Evolutionary conservation across 192 early-diverging fungal species (phyloP), one percentile per base, ranked within the genome.

Genomic region (Umbelopsis vinacea): DNA sequence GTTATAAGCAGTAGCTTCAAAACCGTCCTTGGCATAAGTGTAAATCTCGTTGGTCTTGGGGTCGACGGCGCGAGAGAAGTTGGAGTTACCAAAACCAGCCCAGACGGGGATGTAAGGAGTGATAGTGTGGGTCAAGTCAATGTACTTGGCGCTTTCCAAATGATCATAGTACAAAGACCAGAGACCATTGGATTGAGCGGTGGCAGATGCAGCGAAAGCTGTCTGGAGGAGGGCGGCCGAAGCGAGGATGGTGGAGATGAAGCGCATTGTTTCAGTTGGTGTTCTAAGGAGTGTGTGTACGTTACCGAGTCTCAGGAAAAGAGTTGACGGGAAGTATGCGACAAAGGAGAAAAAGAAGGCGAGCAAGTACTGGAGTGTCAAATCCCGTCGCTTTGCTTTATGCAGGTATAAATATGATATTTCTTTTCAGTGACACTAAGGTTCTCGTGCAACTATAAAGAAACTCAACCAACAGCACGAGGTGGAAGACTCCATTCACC

Each of bases 51-150:
- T 81, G 1, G 79, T 85, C 37, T 73, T 52, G 46, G 75, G 77
- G 75, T 77, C 79, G 19, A 78, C 67, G 4, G 83, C 79, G 17
- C 54, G 74, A 11, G 69, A 52, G 63, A 85, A 85, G 46, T 76
- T 79, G n/a, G 74, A 76, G 53, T 82, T 82, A 72, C 83, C 83
- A 66, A 85, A 85, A 46, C 79, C 83, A 67, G 81, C 81, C 83
- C 83, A 85, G n/a, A 85, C 75, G 4, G 83, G 83, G 73, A 85
- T 85, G 21, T 75, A 76, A 4, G 83, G 83, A 29, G 63, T 69
- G 52, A 85, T 85, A 12, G 83, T 85, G 74, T 85, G 83, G 46
- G 83, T 74, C 74, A 85, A 77, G 63, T 85, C 83, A 33, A 85
- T 72, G 71, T 82, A 82, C 70, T 78, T 77, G 35, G 81, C 74